phyloP scores from a whole-genome alignment of 2,329 filamentous ascomycete genomes.

The Ilyonectria mors-panacis region DNA sequence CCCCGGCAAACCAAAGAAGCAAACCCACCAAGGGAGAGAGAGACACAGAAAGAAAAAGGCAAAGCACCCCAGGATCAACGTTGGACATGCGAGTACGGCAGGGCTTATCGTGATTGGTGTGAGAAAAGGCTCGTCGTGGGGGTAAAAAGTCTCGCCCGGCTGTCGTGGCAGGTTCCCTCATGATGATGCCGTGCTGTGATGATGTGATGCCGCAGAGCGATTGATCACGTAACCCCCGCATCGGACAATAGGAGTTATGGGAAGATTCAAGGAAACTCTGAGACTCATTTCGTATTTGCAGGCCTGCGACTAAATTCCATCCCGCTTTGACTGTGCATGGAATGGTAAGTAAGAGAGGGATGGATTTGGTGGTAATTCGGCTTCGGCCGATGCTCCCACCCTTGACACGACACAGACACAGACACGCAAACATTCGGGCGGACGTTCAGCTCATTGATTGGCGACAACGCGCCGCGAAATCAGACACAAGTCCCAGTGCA shows the following conservation, averaged over 20 bases:
- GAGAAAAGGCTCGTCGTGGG: conserved; percentile 1
- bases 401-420: not conserved
- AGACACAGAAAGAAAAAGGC: not conserved
- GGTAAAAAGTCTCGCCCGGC: not conserved
- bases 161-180: not conserved
- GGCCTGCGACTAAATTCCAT: not conserved
- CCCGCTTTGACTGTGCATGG: not conserved
- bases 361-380: conserved; percentile 8
- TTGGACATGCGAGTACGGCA: not conserved
- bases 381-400: conserved; percentile 19
- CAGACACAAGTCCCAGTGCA: conserved; percentile 14
- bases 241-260: not conserved
- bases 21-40: not conserved
- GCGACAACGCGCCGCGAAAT: conserved; percentile 9
- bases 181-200: not conserved
- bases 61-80: not conserved
- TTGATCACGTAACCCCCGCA: not conserved
- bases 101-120: not conserved
- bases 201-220: not conserved
- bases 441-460: conserved; percentile 11
- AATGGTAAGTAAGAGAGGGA: not conserved
- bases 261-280: not conserved
- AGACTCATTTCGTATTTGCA: not conserved
- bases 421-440: not conserved
- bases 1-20: not conserved